These are phyloP conservation scores for Alopecurus myosuroides DNA, from an alignment of 176 grass and related monocot species.

Conservation along the genomic window DNA sequence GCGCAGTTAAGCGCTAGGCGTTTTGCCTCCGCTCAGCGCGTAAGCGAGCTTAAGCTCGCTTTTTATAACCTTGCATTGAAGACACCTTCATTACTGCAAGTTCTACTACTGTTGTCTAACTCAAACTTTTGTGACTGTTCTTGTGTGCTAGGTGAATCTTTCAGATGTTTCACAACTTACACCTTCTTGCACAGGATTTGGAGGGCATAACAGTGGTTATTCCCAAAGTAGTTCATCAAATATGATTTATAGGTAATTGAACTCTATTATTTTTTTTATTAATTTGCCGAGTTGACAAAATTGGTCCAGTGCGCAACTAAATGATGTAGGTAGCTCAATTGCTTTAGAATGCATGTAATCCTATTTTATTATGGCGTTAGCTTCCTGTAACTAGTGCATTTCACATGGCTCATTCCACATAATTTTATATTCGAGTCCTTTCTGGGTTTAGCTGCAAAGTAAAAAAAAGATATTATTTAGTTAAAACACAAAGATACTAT, in stretches of 20 bases:
- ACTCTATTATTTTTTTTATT: slow-evolving; percentile 1
- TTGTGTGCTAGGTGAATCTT: slow-evolving; percentile 35
- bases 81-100: background rate
- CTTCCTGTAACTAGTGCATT: background rate
- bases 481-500: background rate
- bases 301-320: background rate
- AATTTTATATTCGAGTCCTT: background rate
- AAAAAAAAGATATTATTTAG: background rate
- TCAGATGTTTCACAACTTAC: slow-evolving; percentile 22
- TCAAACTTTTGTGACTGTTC: background rate
- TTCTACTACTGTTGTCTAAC: background rate
- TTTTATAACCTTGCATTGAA: too few species aligned
- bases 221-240: slow-evolving; percentile 29
- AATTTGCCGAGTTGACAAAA: slow-evolving; percentile 6
- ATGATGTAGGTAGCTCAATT: background rate
- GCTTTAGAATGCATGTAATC: background rate
- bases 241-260: slow-evolving; percentile 29
- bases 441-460: background rate
- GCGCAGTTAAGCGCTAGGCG: too few species aligned
- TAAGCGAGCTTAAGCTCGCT: too few species aligned
- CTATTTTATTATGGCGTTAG: background rate
- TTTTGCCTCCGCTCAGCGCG: too few species aligned
- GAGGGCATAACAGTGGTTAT: slow-evolving; percentile 23
- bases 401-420: background rate
- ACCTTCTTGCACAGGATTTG: slow-evolving; percentile 34